Percentiles rank a stretch among this genome's conserved stretches.
Conservation (phyloP, 2,329 filamentous ascomycete genomes). For the Trichoderma sp. region DNA sequence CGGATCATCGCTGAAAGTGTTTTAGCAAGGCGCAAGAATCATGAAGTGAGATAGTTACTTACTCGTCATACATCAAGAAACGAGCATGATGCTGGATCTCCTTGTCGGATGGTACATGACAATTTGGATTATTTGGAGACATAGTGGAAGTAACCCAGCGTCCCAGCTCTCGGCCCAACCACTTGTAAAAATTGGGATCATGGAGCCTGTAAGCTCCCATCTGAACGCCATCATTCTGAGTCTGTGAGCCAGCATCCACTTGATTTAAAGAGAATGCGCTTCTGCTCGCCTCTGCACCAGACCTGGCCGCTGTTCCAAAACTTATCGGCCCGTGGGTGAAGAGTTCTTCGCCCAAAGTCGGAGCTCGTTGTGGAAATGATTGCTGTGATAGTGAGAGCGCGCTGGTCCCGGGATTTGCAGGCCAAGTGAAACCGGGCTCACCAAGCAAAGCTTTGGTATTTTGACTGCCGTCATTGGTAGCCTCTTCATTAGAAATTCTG, state of each 20-base stretch:
- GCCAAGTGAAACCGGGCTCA: not conserved
- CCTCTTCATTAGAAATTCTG: not conserved
- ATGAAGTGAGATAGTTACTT: slow-evolving; percentile 34
- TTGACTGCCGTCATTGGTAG: no score
- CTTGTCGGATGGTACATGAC: not conserved
- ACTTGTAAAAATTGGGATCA: not conserved
- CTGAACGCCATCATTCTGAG: not conserved
- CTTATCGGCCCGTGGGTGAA: not conserved
- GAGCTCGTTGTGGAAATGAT: not conserved
- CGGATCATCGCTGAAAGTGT: not conserved
- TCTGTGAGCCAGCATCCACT: not conserved
- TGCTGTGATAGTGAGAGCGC: not conserved
- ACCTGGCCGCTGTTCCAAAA: not conserved
- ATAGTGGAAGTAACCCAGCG: not conserved
- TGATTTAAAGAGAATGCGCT: not conserved
- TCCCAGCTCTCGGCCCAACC: not conserved
- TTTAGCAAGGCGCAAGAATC: not conserved
- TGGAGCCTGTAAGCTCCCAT: not conserved
- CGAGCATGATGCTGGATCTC: slow-evolving; percentile 1
- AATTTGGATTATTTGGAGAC: slow-evolving; percentile 5
- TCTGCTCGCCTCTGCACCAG: not conserved
- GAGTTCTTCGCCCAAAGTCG: not conserved
- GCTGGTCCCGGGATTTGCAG: not conserved
- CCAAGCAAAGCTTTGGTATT: not conserved
- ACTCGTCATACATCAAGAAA: not conserved